These are phyloP conservation scores for Rhizopus arrhizus DNA, from an alignment of 371 early-diverging fungal genomes.

Conservation along the genomic window DNA sequence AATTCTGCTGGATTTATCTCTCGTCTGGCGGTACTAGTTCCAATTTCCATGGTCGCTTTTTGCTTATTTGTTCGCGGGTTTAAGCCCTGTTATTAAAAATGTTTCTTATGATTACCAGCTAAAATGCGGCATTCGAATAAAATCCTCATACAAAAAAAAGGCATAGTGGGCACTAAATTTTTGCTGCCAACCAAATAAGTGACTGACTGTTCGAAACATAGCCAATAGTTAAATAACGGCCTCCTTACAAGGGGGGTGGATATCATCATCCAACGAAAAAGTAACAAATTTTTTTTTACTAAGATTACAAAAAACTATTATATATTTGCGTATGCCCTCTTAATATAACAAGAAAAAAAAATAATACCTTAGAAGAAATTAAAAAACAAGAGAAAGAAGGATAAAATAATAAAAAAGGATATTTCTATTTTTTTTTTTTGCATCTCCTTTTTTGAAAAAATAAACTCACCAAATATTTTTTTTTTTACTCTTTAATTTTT, in stretches of 20 bases:
- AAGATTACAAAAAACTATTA: not conserved
- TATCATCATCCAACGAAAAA: not conserved
- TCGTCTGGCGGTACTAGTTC: no score
- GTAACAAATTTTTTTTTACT: not conserved
- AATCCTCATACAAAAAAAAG: not conserved
- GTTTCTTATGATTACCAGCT: no score
- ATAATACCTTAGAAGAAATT: not conserved
- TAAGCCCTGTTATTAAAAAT: no score
- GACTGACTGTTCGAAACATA: conserved; percentile 22
- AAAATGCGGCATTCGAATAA: no score
- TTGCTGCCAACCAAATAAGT: not conserved
- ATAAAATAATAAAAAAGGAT: conserved; percentile 4
- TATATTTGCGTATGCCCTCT: not conserved
- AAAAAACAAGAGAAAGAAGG: conserved; percentile 1
- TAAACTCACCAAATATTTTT: not conserved
- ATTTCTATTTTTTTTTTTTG: no score
- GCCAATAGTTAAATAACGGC: conserved; percentile 19
- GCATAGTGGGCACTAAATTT: not conserved
- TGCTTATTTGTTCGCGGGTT: no score
- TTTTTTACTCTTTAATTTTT: conserved; percentile 8
- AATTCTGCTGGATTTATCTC: no score
- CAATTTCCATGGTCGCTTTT: no score
- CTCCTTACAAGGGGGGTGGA: conserved; percentile 25
- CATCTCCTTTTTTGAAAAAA: not conserved
- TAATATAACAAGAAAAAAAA: not conserved